Percentiles rank a stretch among this genome's conserved stretches.
Conservation (phyloP, 2,329 filamentous ascomycete species). For the Trichoderma atrobrunneum region DNA sequence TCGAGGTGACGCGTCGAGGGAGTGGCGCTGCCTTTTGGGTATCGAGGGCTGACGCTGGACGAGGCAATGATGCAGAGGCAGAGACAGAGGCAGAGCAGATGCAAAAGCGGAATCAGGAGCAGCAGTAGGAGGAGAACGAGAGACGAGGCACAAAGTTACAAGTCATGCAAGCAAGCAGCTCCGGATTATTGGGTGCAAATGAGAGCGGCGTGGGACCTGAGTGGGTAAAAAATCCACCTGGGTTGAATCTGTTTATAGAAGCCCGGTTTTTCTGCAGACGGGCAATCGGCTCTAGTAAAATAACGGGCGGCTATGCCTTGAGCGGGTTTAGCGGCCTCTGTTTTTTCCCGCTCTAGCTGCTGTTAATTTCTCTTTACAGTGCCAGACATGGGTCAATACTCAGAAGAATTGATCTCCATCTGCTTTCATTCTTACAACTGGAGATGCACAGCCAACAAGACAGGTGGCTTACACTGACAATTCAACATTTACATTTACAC, state of each 20-base stretch:
- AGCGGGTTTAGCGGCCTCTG: not conserved
- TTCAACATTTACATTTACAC: not conserved
- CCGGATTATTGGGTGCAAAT: constrained; percentile 11
- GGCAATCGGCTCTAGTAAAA: not conserved
- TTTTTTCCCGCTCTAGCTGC: not conserved
- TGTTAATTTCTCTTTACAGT: constrained; percentile 2
- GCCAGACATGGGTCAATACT: not conserved
- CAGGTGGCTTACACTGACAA: not conserved
- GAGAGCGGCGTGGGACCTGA: constrained; percentile 7
- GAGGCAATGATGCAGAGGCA: not conserved
- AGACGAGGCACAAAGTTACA: not conserved
- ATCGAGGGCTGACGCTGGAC: constrained; percentile 7
- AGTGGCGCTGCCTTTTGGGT: not conserved
- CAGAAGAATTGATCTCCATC: no score
- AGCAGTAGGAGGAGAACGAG: not conserved
- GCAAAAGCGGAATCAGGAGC: constrained; percentile 1
- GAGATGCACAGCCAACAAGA: not conserved
- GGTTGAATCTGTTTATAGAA: constrained; percentile 14
- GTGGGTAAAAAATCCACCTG: constrained; percentile 2
- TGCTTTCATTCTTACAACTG: no score
- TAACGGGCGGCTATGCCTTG: not conserved
- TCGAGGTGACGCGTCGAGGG: not conserved
- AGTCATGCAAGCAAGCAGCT: not conserved
- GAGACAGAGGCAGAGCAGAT: not conserved
- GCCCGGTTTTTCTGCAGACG: not conserved